Conservation (phyloP, 1,284 basidiomycete species). For the Moesziomyces sp. region DNA sequence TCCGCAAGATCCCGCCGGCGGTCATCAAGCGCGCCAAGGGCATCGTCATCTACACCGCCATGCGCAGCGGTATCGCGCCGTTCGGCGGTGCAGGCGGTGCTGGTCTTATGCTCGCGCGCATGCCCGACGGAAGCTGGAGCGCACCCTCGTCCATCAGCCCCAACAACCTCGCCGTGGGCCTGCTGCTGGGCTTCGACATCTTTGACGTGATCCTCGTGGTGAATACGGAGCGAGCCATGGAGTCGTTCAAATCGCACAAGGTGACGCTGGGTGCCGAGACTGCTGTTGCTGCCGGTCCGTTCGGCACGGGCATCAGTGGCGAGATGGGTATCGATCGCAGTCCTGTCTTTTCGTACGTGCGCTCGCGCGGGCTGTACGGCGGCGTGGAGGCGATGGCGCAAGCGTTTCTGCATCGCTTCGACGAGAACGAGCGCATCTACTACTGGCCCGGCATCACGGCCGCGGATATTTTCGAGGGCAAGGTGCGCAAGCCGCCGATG, state of each 20-base stretch:
- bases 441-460: constrained; percentile 65
- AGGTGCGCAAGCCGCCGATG: constrained; percentile 68
- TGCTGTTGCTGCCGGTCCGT: constrained; percentile 71
- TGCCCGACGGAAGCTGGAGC: constrained; percentile 69
- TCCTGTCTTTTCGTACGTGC: constrained; percentile 66
- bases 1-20: constrained; percentile 71
- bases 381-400: constrained; percentile 65
- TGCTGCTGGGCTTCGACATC: constrained; percentile 62
- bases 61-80: constrained; percentile 71
- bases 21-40: constrained; percentile 70
- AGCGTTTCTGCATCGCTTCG: constrained; percentile 58
- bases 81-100: constrained; percentile 72
- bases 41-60: constrained; percentile 71
- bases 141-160: constrained; percentile 71
- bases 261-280: constrained; percentile 71
- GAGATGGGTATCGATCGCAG: constrained; percentile 69
- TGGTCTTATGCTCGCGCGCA: constrained; percentile 66
- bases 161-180: constrained; percentile 70
- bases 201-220: constrained; percentile 69
- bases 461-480: constrained; percentile 58
- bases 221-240: constrained; percentile 70
- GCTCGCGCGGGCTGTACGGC: constrained; percentile 65
- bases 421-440: constrained; percentile 66
- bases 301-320: constrained; percentile 70
- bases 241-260: constrained; percentile 71